A percentile compares a stretch with the other conserved stretches of the same genome.
Evolutionary conservation across 1,284 basidiomycete genomes (phyloP).

Genomic region (Cerioporus squamosus): DNA sequence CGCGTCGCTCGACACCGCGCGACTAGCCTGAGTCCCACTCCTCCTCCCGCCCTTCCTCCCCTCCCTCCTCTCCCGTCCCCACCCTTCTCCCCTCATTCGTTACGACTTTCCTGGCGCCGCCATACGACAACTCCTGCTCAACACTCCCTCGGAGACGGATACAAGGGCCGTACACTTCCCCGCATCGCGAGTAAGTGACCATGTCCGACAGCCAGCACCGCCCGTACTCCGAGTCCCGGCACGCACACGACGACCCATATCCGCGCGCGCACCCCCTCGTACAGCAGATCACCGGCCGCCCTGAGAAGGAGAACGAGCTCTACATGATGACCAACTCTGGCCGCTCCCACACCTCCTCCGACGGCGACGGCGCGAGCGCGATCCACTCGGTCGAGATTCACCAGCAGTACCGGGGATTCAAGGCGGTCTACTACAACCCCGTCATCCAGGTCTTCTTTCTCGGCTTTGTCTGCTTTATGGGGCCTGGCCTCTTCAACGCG

Average conservation of each 20-base stretch:
- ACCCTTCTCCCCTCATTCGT: background rate
- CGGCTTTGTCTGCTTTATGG: slow-evolving; percentile 71
- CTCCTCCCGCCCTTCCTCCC: background rate
- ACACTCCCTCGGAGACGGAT: background rate
- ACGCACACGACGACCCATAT: background rate
- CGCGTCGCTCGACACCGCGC: background rate
- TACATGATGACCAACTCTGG: slow-evolving; percentile 24
- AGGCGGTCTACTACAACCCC: slow-evolving; percentile 43
- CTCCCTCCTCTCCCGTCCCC: background rate
- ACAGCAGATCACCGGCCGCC: background rate
- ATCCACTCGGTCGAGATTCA: slow-evolving; percentile 22
- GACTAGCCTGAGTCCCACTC: background rate
- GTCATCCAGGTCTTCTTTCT: slow-evolving; percentile 55
- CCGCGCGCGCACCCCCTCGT: background rate
- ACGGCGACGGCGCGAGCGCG: slow-evolving; percentile 20
- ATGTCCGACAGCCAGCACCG: background rate
- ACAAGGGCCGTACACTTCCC: no score
- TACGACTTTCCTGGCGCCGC: slow-evolving; percentile 1
- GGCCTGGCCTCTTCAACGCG: slow-evolving; percentile 56
- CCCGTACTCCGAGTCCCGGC: background rate
- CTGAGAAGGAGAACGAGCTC: slow-evolving; percentile 14
- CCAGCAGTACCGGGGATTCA: slow-evolving; percentile 37
- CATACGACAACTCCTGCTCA: background rate
- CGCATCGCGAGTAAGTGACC: no score
- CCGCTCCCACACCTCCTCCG: slow-evolving; percentile 18